Conservation (phyloP, 208 protist species). For the Leishmania tropica region DNA sequence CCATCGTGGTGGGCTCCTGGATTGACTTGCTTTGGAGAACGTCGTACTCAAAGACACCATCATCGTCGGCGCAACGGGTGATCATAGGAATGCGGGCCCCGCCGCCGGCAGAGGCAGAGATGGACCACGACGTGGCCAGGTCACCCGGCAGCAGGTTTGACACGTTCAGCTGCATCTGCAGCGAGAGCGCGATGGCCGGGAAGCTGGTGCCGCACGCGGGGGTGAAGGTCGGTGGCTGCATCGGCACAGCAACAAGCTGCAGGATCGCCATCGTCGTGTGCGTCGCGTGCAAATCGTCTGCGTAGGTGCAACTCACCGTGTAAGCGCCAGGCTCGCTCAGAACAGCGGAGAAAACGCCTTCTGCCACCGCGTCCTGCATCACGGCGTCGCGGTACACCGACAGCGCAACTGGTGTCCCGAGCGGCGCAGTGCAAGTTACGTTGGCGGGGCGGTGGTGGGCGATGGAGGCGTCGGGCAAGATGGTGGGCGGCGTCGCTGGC, state of each 20-base stretch:
- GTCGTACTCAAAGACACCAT: slow-evolving; percentile 29
- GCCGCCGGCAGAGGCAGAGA: slow-evolving; percentile 18
- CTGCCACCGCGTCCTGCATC: slow-evolving; percentile 19
- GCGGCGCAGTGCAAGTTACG: slow-evolving; percentile 49
- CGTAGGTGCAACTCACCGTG: slow-evolving; percentile 56
- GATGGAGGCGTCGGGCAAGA: slow-evolving; percentile 26
- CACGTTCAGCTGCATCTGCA: slow-evolving; percentile 30
- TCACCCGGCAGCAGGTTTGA: slow-evolving; percentile 23
- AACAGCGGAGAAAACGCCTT: slow-evolving; percentile 12
- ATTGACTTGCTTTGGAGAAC: slow-evolving; percentile 5
- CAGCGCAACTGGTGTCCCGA: slow-evolving; percentile 18
- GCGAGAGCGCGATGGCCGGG: slow-evolving; percentile 37
- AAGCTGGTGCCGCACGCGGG: slow-evolving; percentile 49
- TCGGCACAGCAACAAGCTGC: slow-evolving; percentile 31
- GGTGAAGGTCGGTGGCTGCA: slow-evolving; percentile 34
- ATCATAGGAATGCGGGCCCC: slow-evolving; percentile 20
- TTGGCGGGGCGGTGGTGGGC: slow-evolving; percentile 35
- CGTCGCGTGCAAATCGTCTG: slow-evolving; percentile 36
- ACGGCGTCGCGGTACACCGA: slow-evolving; percentile 12
- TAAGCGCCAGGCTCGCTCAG: slow-evolving; percentile 40
- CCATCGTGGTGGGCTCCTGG: slow-evolving; percentile 1
- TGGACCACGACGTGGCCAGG: slow-evolving; percentile 25
- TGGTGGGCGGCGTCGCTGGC: slow-evolving; percentile 30
- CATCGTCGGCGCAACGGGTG: slow-evolving; percentile 7
- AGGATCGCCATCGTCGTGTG: slow-evolving; percentile 27